phyloP scores from a whole-genome alignment of 345 rosid species.

The Raphanus raphanistrum region DNA sequence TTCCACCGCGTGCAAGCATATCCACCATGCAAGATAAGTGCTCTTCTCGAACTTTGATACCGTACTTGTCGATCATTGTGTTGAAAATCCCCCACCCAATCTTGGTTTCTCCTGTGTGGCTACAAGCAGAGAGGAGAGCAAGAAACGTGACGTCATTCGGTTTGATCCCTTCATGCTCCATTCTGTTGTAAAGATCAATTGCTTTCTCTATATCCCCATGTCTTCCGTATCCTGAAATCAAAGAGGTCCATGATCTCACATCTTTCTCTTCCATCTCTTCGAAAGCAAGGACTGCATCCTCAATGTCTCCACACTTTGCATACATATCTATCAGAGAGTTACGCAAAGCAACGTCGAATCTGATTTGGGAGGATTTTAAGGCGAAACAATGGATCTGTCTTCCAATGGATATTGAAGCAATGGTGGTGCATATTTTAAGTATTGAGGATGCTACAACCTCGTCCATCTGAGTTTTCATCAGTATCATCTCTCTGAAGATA shows the following conservation, averaged over 20 bases:
- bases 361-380: constrained; percentile 47
- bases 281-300: constrained; percentile 55
- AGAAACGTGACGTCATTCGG: constrained; percentile 70
- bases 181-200: constrained; percentile 52
- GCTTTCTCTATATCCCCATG: constrained; percentile 62
- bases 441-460: constrained; percentile 53
- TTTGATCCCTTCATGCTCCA: constrained; percentile 54
- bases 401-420: constrained; percentile 53
- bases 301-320: constrained; percentile 67
- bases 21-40: constrained; percentile 71
- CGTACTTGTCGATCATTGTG: constrained; percentile 52
- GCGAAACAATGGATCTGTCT: constrained; percentile 66
- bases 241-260: constrained; percentile 70
- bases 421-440: constrained; percentile 61
- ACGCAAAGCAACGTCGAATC: constrained; percentile 50
- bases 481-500: constrained; percentile 56
- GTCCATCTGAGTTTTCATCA: constrained; percentile 51
- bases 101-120: constrained; percentile 56
- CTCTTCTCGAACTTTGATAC: constrained; percentile 52
- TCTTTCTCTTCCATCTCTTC: constrained; percentile 56
- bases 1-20: constrained; percentile 66
- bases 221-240: constrained; percentile 69
- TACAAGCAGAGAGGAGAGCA: constrained; percentile 66
- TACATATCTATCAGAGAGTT: constrained; percentile 80
- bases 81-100: constrained; percentile 62